Percentiles rank a stretch among this genome's conserved stretches.
phyloP scores from a whole-genome alignment of 306 rosid genomes.

The Alnus glutinosa region DNA sequence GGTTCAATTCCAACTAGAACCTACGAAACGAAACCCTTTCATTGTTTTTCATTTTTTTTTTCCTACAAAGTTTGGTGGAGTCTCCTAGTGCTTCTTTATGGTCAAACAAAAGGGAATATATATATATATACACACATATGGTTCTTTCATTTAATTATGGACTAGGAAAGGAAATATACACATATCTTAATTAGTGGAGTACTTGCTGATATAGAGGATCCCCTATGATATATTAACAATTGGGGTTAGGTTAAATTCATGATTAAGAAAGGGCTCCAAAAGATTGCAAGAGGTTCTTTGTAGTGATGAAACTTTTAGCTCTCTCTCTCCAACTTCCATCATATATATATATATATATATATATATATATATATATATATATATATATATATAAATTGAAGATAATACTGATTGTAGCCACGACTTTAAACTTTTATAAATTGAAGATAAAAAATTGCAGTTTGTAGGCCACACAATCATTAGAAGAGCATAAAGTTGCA shows the following conservation, averaged over 20 bases:
- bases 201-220: conserved; percentile 1
- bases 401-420: conserved; percentile 40
- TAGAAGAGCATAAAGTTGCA: conserved; percentile 29
- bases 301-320: neutral
- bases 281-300: conserved; percentile 41
- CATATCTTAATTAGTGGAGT: neutral
- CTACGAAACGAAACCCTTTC: neutral
- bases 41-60: neutral
- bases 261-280: conserved; percentile 45
- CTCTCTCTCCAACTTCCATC: conserved; percentile 19
- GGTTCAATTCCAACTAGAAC: too few species aligned
- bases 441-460: conserved; percentile 24
- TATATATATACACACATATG: neutral
- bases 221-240: conserved; percentile 2
- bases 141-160: conserved; percentile 17
- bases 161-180: conserved; percentile 19
- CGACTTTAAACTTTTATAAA: conserved; percentile 8
- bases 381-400: conserved; percentile 2
- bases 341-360: neutral
- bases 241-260: conserved; percentile 45
- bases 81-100: conserved; percentile 11
- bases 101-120: conserved; percentile 28
- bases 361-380: too few species aligned
- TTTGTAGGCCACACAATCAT: conserved; percentile 44
- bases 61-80: conserved; percentile 1